Evolutionary conservation across 306 rosid genomes (phyloP).

Genomic region (Psophocarpus tetragonolobus): DNA sequence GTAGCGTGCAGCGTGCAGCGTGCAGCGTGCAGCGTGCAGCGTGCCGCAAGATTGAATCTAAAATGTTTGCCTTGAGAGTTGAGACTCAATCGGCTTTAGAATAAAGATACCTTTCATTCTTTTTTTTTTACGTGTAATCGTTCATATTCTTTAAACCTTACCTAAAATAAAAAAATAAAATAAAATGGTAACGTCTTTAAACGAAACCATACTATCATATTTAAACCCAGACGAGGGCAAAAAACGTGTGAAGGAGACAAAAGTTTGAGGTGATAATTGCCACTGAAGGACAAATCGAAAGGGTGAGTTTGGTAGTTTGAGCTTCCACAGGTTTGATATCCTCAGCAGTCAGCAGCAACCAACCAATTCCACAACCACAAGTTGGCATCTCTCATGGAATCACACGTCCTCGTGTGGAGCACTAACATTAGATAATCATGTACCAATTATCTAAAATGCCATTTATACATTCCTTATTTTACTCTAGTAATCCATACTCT

Average conservation of each 20-base stretch:
- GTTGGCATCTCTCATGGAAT: slow-evolving; percentile 23
- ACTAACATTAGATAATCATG: neutral
- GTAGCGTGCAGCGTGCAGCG: neutral
- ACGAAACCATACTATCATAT: neutral
- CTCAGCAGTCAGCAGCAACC: neutral
- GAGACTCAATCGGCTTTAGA: neutral
- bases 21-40: neutral
- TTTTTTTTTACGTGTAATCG: too few relatives aligned
- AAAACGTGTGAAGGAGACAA: neutral
- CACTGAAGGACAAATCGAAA: slow-evolving; percentile 24
- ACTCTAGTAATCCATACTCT: neutral
- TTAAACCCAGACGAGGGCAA: neutral
- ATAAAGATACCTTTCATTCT: neutral
- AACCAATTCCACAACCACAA: slow-evolving; percentile 25
- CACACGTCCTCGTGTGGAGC: slow-evolving; percentile 26
- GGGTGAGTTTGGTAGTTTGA: slow-evolving; percentile 25
- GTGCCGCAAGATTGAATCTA: neutral
- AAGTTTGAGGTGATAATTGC: slow-evolving; percentile 15
- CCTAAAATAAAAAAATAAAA: neutral
- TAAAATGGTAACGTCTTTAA: neutral
- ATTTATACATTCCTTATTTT: slow-evolving; percentile 8
- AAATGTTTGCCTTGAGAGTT: neutral
- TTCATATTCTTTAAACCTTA: neutral
- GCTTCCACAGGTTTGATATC: slow-evolving; percentile 21
- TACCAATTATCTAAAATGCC: slow-evolving; percentile 18